Evolutionary conservation across 176 grass and related monocot genomes (phyloP), one percentile per base, ranked within the genome.

Genomic region (Oryza brachyantha): DNA sequence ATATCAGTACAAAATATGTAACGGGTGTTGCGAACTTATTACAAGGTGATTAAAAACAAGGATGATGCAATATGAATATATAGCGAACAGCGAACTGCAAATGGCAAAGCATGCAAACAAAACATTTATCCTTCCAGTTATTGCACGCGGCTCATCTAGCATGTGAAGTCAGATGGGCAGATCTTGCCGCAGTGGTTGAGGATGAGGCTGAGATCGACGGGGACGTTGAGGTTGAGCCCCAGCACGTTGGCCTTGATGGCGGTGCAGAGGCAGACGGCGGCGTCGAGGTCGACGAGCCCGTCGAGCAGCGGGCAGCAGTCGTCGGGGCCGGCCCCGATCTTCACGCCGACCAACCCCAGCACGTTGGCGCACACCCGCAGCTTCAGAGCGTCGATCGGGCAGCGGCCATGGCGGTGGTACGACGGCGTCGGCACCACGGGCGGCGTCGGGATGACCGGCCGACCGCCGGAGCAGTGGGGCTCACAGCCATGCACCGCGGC

Each of bases 231-330:
- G 3, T 79, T 61, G 73, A 90, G 35, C 2, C 88, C 88, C 3
- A 86, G 66, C 3, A 90, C 29, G 73, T 90, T 83, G 67, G 88
- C 88, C 74, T 74, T 90, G 48, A 90, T 72, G 73, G 83, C 79
- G 29, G 79, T 83, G 88, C 88, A 90, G 61, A 90, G 88, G 88
- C 88, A 90, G 25, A 79, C 68, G 73, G 79, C 88, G 37, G 78
- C 88, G 61, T 90, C 88, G 19, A 86, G 78, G 67, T 83, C 34
- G 17, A 82, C 83, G 25, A 90, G 79, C 7, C 88, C 83, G 0
- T 69, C 34, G 29, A 86, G 59, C 9, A 90, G 83, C 57, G 83
- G 61, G 88, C 88, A 90, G 83, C 88, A 90, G 1, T 34, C 11
- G 73, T 72, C 11, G 68, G 40, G 46, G 59, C 37, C 14, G n/a